A percentile compares a stretch with the other conserved stretches of the same genome.
Evolutionary conservation across 495 filamentous ascomycete species (phyloP).

Genomic region (Xylona heveae): DNA sequence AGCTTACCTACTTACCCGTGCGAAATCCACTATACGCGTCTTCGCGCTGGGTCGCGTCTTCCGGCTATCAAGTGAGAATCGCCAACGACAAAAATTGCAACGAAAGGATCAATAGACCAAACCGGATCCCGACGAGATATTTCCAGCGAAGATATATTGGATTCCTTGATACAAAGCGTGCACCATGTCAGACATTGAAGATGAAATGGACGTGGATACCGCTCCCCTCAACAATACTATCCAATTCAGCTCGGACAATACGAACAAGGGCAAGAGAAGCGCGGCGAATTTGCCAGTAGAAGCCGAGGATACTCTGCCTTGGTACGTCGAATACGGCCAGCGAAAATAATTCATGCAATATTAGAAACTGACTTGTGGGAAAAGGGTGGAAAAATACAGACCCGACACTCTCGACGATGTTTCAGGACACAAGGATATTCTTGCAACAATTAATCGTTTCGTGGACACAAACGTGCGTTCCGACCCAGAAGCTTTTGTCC

Average conservation of each 20-base stretch:
- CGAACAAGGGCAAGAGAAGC: constrained; percentile 62
- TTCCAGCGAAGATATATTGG: too few species aligned
- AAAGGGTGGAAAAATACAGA: constrained; percentile 96
- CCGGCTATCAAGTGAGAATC: too few species aligned
- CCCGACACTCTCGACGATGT: constrained; percentile 78
- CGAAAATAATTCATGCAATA: background rate
- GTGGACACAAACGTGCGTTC: constrained; percentile 58
- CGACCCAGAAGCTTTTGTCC: too few species aligned
- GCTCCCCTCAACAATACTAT: constrained; percentile 34
- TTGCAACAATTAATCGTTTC: constrained; percentile 92
- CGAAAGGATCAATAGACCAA: too few species aligned
- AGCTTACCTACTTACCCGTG: too few species aligned
- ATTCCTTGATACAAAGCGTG: too few species aligned
- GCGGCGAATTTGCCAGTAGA: constrained; percentile 84
- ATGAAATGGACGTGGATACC: constrained; percentile 73
- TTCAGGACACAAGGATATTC: constrained; percentile 92
- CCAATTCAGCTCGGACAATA: constrained; percentile 35
- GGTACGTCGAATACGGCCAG: constrained; percentile 27
- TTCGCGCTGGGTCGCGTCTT: too few species aligned
- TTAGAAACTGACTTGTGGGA: constrained; percentile 5
- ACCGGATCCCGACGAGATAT: too few species aligned
- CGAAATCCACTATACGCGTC: too few species aligned
- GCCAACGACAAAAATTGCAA: too few species aligned
- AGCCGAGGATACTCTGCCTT: constrained; percentile 86
- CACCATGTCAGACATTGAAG: constrained; percentile 78